phyloP scores from a whole-genome alignment of 345 rosid species.

The Bruguiera sexangula region DNA sequence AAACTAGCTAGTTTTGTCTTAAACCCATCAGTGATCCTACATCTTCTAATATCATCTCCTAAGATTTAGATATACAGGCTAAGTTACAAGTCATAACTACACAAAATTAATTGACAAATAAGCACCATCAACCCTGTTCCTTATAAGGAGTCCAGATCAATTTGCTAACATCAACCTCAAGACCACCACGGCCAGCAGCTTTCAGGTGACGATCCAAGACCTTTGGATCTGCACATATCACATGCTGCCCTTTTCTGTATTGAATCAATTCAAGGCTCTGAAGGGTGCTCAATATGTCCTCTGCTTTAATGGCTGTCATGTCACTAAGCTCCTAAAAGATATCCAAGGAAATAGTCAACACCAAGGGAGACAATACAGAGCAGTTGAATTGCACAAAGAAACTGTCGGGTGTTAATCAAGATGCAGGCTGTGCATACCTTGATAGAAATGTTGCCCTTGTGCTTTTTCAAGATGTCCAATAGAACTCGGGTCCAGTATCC shows the following conservation, averaged over 20 bases:
- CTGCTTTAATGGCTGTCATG: slow-evolving; percentile 98
- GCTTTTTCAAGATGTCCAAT: slow-evolving; percentile 92
- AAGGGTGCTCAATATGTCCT: slow-evolving; percentile 85
- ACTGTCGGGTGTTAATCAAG: not conserved
- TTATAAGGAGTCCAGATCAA: slow-evolving; percentile 98
- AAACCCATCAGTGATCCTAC: not conserved
- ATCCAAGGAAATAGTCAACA: not conserved
- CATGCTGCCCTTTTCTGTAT: slow-evolving; percentile 98
- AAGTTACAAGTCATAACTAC: not conserved
- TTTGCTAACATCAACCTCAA: slow-evolving; percentile 93
- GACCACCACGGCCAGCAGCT: slow-evolving; percentile 98
- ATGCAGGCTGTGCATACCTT: slow-evolving; percentile 46
- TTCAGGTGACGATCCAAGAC: slow-evolving; percentile 94
- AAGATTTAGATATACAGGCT: slow-evolving; percentile 20
- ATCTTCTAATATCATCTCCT: slow-evolving; percentile 11
- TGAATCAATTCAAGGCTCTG: slow-evolving; percentile 96
- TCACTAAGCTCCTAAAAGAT: slow-evolving; percentile 79
- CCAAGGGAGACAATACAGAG: slow-evolving; percentile 4
- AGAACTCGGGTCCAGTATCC: slow-evolving; percentile 98
- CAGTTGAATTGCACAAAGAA: slow-evolving; percentile 3
- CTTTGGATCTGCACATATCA: slow-evolving; percentile 96
- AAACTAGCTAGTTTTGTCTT: not conserved
- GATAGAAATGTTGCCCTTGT: slow-evolving; percentile 96
- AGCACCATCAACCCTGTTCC: slow-evolving; percentile 60
- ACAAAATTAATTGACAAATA: not conserved